Evolutionary conservation across 2,329 filamentous ascomycete species (phyloP).

Genomic region (Sporothrix euskadiensis): DNA sequence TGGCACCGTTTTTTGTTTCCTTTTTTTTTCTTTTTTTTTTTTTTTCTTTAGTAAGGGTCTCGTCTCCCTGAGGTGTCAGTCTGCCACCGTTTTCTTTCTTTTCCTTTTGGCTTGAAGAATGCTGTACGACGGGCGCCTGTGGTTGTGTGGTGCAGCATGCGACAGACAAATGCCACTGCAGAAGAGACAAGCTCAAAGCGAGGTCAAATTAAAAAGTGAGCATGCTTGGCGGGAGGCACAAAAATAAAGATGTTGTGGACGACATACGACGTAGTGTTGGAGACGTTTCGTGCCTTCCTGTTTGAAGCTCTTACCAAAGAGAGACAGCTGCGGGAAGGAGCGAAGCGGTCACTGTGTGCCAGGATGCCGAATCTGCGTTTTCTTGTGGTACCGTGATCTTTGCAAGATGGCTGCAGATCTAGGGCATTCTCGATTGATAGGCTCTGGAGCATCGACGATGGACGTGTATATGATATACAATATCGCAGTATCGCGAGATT

Average conservation of each 20-base stretch:
- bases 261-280: not conserved
- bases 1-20: not conserved
- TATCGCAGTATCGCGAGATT: not conserved
- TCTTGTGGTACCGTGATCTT: not conserved
- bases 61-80: not conserved
- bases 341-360: not conserved
- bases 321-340: not conserved
- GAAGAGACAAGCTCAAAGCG: not conserved
- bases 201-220: not conserved
- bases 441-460: conserved; percentile 5
- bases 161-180: not conserved
- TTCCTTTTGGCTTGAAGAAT: not conserved
- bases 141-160: not conserved
- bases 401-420: not conserved
- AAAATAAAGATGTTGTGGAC: not conserved
- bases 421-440: conserved; percentile 17
- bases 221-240: not conserved
- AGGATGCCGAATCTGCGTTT: not conserved
- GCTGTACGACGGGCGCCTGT: not conserved
- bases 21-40: not conserved
- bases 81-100: not conserved
- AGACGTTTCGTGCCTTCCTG: not conserved
- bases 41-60: not conserved
- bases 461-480: too few species aligned
- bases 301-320: too few species aligned